Conservation (phyloP, 169 alveolate species). For the Plasmodium fragile region DNA sequence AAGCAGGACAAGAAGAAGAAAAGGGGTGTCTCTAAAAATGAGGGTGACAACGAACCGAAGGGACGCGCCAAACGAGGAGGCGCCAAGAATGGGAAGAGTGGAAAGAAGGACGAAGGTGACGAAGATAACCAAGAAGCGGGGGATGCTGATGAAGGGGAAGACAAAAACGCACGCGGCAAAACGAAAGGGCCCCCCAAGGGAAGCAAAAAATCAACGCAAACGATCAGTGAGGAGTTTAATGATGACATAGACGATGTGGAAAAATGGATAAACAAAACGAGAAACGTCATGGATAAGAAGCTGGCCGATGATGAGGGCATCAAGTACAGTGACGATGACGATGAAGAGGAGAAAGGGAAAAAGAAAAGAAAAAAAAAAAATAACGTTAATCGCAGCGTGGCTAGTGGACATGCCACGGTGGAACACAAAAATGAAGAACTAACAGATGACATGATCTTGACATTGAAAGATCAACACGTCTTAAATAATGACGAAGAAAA, state of each 20-base stretch:
- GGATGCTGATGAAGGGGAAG: not conserved
- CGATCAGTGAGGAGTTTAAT: conserved; percentile 35
- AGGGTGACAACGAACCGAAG: not conserved
- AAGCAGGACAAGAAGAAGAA: not conserved
- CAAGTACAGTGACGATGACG: conserved; percentile 65
- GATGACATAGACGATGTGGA: conserved; percentile 70
- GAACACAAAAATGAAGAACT: conserved; percentile 69
- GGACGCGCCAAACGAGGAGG: not conserved
- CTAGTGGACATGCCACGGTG: conserved; percentile 21
- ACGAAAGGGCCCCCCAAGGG: not conserved
- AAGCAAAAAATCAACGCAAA: not conserved
- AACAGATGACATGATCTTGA: conserved; percentile 45
- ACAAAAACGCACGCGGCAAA: not conserved
- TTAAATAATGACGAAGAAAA: conserved; percentile 31
- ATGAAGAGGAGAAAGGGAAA: conserved; percentile 10
- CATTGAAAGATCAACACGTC: conserved; percentile 39
- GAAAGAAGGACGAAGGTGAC: not conserved
- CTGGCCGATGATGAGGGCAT: conserved; percentile 16
- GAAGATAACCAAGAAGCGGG: not conserved
- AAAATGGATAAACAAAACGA: conserved; percentile 52
- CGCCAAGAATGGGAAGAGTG: not conserved
- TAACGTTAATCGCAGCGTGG: not conserved
- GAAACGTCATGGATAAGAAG: conserved; percentile 41
- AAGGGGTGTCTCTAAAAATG: not conserved
- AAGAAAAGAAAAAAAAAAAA: conserved; percentile 26